Evolutionary conservation across 768 basidiomycete species (phyloP).

Genomic region (Lactifluus piperatus): DNA sequence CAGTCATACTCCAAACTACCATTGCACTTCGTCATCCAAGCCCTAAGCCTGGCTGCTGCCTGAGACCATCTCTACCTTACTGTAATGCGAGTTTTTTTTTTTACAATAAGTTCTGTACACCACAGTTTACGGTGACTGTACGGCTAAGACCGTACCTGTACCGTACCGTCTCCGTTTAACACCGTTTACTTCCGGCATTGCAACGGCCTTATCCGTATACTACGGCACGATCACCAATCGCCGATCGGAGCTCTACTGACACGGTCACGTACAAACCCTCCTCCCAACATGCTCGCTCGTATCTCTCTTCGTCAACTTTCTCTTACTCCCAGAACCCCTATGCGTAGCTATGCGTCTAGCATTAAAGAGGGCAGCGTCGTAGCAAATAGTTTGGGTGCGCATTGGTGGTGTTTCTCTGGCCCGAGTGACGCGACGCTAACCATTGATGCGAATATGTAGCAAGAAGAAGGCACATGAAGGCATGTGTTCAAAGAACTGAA

Average conservation of each 20-base stretch:
- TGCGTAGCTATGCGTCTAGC: conserved; percentile 31
- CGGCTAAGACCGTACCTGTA: no score
- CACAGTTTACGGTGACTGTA: no score
- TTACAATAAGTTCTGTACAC: no score
- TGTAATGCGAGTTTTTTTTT: no score
- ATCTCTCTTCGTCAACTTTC: conserved; percentile 37
- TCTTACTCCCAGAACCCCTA: conserved; percentile 27
- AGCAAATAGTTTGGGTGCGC: conserved; percentile 55
- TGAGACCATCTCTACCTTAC: no score
- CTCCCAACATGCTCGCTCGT: conserved; percentile 35
- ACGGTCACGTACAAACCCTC: conserved; percentile 18
- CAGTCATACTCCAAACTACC: conserved; percentile 19
- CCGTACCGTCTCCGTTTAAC: no score
- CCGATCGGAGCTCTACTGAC: no score
- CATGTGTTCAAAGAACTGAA: conserved; percentile 21
- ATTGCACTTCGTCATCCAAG: no score
- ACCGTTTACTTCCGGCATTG: no score
- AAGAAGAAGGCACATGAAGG: conserved; percentile 67
- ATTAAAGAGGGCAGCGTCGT: conserved; percentile 46
- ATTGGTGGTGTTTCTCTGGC: conserved; percentile 3
- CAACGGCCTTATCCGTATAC: no score
- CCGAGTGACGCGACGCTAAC: background rate
- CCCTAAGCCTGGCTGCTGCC: no score
- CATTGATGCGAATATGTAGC: conserved; percentile 30
- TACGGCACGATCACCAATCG: no score